A percentile compares a stretch with the other conserved stretches of the same genome.
These are phyloP conservation scores for Piromyces sp. DNA, from an alignment of 192 early-diverging fungal species.

Conservation along the genomic window DNA sequence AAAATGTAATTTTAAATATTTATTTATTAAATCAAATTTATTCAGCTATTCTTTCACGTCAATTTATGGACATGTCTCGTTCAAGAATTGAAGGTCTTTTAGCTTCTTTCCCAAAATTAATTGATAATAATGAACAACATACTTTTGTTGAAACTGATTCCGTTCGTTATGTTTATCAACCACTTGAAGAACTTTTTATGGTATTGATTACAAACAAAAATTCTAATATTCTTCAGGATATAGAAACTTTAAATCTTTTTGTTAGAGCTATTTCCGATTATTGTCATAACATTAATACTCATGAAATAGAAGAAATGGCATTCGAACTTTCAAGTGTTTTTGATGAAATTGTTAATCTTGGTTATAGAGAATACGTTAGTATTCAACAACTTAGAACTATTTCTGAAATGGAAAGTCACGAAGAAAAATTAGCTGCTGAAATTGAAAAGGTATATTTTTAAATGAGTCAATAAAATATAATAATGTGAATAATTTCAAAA, in stretches of 20 bases:
- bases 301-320: constrained; percentile 64
- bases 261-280: constrained; percentile 78
- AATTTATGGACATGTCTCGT: constrained; percentile 93
- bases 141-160: constrained; percentile 93
- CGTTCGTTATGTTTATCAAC: constrained; percentile 96
- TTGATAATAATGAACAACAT: constrained; percentile 70
- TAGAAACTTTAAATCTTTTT: constrained; percentile 86
- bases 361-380: constrained; percentile 78
- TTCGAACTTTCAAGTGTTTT: constrained; percentile 84
- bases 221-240: constrained; percentile 97
- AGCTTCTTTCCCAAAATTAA: constrained; percentile 92
- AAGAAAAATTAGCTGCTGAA: constrained; percentile 91
- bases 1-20: neutral
- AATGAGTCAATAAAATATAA: too few relatives aligned
- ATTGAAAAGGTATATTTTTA: constrained; percentile 79
- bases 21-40: neutral
- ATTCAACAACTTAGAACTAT: constrained; percentile 82
- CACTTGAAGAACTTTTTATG: constrained; percentile 84
- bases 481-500: too few relatives aligned
- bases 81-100: constrained; percentile 91
- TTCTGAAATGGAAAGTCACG: constrained; percentile 93
- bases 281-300: constrained; percentile 69
- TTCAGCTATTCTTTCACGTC: constrained; percentile 71
- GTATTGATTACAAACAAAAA: constrained; percentile 89
- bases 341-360: constrained; percentile 84